Percentiles rank a stretch among this genome's conserved stretches.
Evolutionary conservation across 2,329 filamentous ascomycete genomes (phyloP).

Genomic region (Fusarium albidum): DNA sequence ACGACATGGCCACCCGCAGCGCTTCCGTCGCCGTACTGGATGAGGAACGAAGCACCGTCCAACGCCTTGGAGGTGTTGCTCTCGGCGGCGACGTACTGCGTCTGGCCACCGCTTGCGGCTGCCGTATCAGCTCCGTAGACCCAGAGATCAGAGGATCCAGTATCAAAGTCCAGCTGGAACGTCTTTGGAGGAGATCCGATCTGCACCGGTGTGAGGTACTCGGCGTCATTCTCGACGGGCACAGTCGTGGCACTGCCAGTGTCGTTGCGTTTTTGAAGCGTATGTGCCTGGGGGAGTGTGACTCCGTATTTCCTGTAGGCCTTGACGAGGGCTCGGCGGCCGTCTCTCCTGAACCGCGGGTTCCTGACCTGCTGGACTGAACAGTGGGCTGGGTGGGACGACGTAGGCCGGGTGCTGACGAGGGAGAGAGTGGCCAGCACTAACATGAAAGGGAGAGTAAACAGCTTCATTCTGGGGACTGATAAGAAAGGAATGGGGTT

Average conservation of each 20-base stretch:
- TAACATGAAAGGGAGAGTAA: no score
- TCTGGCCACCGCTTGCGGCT: conserved; percentile 48
- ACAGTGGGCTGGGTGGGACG: no score
- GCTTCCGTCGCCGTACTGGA: conserved; percentile 56
- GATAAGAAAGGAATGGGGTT: no score
- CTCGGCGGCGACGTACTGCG: conserved; percentile 47
- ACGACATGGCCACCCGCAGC: conserved; percentile 53
- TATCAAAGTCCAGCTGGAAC: conserved; percentile 55
- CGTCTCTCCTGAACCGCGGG: conserved; percentile 44
- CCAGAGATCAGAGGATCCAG: conserved; percentile 57
- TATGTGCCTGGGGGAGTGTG: conserved; percentile 43
- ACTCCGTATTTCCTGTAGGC: conserved; percentile 49
- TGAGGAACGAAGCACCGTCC: conserved; percentile 49
- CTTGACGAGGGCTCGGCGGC: conserved; percentile 44
- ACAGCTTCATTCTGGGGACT: no score
- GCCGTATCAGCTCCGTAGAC: conserved; percentile 56
- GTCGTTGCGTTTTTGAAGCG: conserved; percentile 32
- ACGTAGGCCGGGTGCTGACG: no score
- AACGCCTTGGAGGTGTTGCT: conserved; percentile 50
- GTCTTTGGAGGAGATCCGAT: conserved; percentile 54
- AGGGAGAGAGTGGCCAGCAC: no score
- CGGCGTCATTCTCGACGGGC: conserved; percentile 44
- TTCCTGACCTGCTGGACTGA: conserved; percentile 50
- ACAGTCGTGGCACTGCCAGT: conserved; percentile 42
- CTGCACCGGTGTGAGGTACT: conserved; percentile 51